Evolutionary conservation across 2,329 filamentous ascomycete species (phyloP).

Genomic region (Aureobasidium leucospermi): DNA sequence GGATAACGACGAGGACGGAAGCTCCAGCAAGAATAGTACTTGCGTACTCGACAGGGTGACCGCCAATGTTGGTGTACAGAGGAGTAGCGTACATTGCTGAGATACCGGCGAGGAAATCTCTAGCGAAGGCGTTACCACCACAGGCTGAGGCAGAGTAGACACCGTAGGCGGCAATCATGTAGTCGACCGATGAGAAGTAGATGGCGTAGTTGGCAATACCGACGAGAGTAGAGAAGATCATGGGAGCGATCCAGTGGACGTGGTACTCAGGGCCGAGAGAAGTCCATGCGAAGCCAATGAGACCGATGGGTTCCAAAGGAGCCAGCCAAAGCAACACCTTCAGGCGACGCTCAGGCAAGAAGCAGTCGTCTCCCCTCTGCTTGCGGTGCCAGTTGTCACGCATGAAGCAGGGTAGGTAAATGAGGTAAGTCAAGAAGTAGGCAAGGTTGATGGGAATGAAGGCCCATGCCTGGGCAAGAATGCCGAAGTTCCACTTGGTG

Average conservation of each 20-base stretch:
- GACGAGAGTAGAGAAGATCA: slow-evolving; percentile 58
- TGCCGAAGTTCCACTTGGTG: slow-evolving; percentile 51
- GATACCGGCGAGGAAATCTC: slow-evolving; percentile 66
- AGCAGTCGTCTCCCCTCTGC: slow-evolving; percentile 35
- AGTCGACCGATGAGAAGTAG: slow-evolving; percentile 35
- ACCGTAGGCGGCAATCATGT: slow-evolving; percentile 68
- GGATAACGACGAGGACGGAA: slow-evolving; percentile 43
- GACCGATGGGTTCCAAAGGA: slow-evolving; percentile 56
- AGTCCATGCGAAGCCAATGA: slow-evolving; percentile 65
- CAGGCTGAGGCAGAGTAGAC: slow-evolving; percentile 68
- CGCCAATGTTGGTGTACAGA: slow-evolving; percentile 27
- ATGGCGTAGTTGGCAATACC: slow-evolving; percentile 57
- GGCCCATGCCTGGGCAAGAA: slow-evolving; percentile 49
- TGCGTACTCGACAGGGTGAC: slow-evolving; percentile 37
- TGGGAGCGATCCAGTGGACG: slow-evolving; percentile 60
- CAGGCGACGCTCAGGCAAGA: slow-evolving; percentile 58
- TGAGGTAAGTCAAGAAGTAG: slow-evolving; percentile 55
- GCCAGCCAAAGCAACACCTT: slow-evolving; percentile 57
- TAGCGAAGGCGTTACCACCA: slow-evolving; percentile 66
- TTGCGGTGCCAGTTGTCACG: slow-evolving; percentile 48
- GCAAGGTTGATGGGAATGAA: slow-evolving; percentile 56
- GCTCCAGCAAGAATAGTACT: slow-evolving; percentile 47
- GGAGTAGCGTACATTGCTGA: slow-evolving; percentile 62
- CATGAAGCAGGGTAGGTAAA: slow-evolving; percentile 45
- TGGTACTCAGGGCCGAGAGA: slow-evolving; percentile 48